Evolutionary conservation across 163 green algal genomes (phyloP).

Genomic region (Scenedesmus sp.): DNA sequence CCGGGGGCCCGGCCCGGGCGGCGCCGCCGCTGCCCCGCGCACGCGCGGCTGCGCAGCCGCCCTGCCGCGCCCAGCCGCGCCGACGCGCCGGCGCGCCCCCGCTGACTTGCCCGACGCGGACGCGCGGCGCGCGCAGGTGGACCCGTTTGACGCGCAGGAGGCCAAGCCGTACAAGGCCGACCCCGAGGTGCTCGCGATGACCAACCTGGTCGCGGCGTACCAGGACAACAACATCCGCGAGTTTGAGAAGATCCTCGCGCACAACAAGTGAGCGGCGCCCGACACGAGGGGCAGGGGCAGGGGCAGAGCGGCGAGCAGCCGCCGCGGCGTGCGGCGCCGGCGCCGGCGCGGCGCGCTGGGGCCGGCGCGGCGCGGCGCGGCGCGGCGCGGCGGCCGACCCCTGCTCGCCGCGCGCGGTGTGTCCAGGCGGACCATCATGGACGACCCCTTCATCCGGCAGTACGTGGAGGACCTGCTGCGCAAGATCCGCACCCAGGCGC

Average conservation of each 20-base stretch:
- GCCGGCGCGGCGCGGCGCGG: too few species aligned
- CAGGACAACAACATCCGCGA: constrained; percentile 91
- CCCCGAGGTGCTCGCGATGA: constrained; percentile 84
- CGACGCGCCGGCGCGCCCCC: too few species aligned
- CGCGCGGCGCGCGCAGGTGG: too few species aligned
- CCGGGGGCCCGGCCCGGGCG: too few species aligned
- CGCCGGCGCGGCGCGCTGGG: background rate
- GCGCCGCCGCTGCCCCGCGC: too few species aligned
- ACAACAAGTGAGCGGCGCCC: constrained; percentile 68
- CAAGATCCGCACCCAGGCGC: constrained; percentile 92
- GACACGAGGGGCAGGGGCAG: too few species aligned
- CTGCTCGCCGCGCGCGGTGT: too few species aligned
- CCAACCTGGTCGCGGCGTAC: constrained; percentile 95
- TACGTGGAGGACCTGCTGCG: constrained; percentile 96
- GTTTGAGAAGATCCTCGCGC: constrained; percentile 94
- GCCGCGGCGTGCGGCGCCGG: background rate
- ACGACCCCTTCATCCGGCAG: constrained; percentile 95
- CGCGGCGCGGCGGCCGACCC: too few species aligned
- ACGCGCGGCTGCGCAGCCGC: too few species aligned
- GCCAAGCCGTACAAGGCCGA: constrained; percentile 88
- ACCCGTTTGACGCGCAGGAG: constrained; percentile 97
- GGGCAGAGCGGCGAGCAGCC: background rate
- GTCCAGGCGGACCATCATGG: constrained; percentile 86
- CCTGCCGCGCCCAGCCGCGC: too few species aligned
- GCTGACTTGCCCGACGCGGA: too few species aligned